These are phyloP conservation scores for Trichophaea hybrida DNA, from an alignment of 2,329 filamentous ascomycete species.

Conservation along the genomic window DNA sequence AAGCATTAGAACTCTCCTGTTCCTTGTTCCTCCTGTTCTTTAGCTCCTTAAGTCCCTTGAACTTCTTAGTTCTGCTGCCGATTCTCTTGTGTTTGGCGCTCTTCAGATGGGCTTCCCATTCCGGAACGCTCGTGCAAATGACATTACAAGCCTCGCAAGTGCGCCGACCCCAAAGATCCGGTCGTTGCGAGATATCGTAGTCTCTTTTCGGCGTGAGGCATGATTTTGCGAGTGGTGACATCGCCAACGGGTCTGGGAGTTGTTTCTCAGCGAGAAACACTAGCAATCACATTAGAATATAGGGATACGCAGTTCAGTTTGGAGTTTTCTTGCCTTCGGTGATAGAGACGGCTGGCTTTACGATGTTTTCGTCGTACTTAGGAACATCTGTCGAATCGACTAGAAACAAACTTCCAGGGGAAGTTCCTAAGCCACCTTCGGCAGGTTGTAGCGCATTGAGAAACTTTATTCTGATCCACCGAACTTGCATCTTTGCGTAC, in stretches of 20 bases:
- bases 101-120: constrained; percentile 44
- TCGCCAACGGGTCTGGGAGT: constrained; percentile 40
- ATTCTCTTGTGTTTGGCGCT: constrained; percentile 44
- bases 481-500: constrained; percentile 70
- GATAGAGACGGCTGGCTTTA: constrained; percentile 48
- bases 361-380: constrained; percentile 49
- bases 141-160: constrained; percentile 58
- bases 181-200: constrained; percentile 34
- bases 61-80: constrained; percentile 40
- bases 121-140: constrained; percentile 40
- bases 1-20: background rate
- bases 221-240: constrained; percentile 45
- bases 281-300: background rate
- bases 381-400: constrained; percentile 62
- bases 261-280: constrained; percentile 46
- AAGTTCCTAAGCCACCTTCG: constrained; percentile 32
- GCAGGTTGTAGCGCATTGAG: constrained; percentile 48
- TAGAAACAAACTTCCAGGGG: constrained; percentile 51
- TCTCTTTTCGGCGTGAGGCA: constrained; percentile 43
- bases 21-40: constrained; percentile 6
- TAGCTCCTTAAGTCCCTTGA: constrained; percentile 32
- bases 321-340: constrained; percentile 31
- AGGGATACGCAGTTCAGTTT: background rate
- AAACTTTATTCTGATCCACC: constrained; percentile 77
- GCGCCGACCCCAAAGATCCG: constrained; percentile 38